A percentile compares a stretch with the other conserved stretches of the same genome.
These are phyloP conservation scores for Vaccinium vitisidaea DNA, from an alignment of 148 eudicot species.

Conservation along the genomic window DNA sequence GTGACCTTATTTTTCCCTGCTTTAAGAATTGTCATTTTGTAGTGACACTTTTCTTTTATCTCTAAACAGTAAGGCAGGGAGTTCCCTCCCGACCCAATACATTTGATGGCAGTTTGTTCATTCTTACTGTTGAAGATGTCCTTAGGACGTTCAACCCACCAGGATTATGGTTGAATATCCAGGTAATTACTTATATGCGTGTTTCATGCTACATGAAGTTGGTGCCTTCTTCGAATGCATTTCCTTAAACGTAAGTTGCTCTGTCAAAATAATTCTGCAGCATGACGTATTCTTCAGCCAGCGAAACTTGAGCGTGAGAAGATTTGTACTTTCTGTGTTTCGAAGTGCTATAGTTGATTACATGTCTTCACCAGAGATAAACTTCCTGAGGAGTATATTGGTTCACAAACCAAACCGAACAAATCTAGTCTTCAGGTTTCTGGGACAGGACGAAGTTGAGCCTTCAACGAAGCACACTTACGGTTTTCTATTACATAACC, in stretches of 20 bases:
- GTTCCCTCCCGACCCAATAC: slow-evolving; percentile 35
- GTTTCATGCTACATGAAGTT: background rate
- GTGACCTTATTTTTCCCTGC: slow-evolving; percentile 6
- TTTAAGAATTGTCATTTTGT: background rate
- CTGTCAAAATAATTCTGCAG: slow-evolving; percentile 36
- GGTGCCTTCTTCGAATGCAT: background rate
- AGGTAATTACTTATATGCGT: slow-evolving; percentile 39
- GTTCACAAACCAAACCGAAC: slow-evolving; percentile 44
- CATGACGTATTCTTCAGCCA: slow-evolving; percentile 67
- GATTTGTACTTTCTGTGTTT: slow-evolving; percentile 46
- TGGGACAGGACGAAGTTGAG: slow-evolving; percentile 42
- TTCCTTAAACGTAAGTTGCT: background rate
- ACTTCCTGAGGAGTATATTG: slow-evolving; percentile 58
- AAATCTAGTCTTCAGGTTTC: slow-evolving; percentile 68
- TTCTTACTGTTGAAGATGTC: slow-evolving; percentile 63
- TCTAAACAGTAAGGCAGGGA: slow-evolving; percentile 55
- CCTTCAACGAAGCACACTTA: slow-evolving; percentile 80
- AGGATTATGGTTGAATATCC: slow-evolving; percentile 72
- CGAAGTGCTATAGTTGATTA: slow-evolving; percentile 51
- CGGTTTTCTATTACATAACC: slow-evolving; percentile 61
- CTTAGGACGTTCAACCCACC: slow-evolving; percentile 32
- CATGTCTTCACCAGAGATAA: slow-evolving; percentile 83
- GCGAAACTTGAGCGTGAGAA: slow-evolving; percentile 73
- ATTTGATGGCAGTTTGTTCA: slow-evolving; percentile 38
- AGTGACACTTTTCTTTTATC: background rate